phyloP scores from a whole-genome alignment of 768 basidiomycete genomes.

The Favolaschia claudopus region DNA sequence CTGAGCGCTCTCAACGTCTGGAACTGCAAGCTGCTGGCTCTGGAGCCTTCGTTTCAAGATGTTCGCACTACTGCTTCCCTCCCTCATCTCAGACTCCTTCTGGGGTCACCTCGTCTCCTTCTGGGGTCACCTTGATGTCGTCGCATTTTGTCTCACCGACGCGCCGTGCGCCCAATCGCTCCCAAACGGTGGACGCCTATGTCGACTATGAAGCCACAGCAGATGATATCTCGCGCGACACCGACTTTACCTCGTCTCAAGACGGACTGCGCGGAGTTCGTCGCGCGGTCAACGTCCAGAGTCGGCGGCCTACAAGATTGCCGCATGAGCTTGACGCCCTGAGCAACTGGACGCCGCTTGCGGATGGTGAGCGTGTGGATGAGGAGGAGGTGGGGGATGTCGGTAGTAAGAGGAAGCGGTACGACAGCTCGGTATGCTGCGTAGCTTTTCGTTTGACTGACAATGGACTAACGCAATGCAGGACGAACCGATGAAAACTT shows the following conservation, averaged over 20 bases:
- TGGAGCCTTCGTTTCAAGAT: no score
- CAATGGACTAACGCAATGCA: no score
- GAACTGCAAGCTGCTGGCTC: no score
- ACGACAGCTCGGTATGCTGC: background rate
- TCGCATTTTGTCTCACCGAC: no score
- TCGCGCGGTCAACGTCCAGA: background rate
- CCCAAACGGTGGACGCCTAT: background rate
- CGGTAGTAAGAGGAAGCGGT: background rate
- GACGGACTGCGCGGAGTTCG: background rate
- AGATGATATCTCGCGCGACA: background rate
- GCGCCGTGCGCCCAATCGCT: background rate
- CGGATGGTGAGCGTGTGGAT: background rate
- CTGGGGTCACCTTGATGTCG: no score
- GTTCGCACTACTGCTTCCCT: background rate
- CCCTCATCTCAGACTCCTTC: no score
- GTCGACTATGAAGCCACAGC: background rate
- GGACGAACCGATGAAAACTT: slow-evolving; percentile 1
- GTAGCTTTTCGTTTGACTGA: background rate
- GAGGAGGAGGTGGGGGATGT: background rate
- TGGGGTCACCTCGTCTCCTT: no score
- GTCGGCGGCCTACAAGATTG: background rate
- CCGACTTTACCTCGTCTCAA: background rate
- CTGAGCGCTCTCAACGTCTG: no score
- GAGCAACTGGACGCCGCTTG: background rate
- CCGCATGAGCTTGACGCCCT: background rate